phyloP scores from a whole-genome alignment of 306 rosid genomes.

The Carpinus fangiana region DNA sequence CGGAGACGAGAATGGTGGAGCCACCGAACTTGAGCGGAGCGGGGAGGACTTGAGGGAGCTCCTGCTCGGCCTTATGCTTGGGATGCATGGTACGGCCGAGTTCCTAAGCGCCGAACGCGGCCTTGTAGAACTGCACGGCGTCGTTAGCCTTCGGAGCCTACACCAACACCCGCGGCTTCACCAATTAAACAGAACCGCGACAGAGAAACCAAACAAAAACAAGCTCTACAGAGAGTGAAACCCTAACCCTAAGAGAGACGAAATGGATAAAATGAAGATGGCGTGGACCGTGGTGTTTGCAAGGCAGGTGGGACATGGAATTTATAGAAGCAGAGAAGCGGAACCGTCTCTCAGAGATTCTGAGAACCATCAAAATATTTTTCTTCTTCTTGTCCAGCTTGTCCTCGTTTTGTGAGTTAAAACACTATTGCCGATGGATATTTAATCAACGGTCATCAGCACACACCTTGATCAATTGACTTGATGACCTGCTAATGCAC shows the following conservation, averaged over 20 bases:
- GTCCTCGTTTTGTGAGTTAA: too few relatives aligned
- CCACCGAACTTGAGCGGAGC: slow-evolving; percentile 66
- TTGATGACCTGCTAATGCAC: too few relatives aligned
- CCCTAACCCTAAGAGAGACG: slow-evolving; percentile 57
- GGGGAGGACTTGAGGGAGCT: slow-evolving; percentile 54
- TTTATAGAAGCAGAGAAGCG: slow-evolving; percentile 60
- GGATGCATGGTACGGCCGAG: slow-evolving; percentile 49
- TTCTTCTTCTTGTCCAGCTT: too few relatives aligned
- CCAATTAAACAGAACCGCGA: slow-evolving; percentile 28
- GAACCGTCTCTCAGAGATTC: slow-evolving; percentile 42
- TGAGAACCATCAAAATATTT: too few relatives aligned
- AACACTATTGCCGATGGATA: too few relatives aligned
- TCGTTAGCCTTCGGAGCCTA: slow-evolving; percentile 70
- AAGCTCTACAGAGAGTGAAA: too few relatives aligned
- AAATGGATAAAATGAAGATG: slow-evolving; percentile 15
- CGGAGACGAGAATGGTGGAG: slow-evolving; percentile 51
- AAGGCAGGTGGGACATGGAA: slow-evolving; percentile 29
- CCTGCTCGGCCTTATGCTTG: slow-evolving; percentile 89
- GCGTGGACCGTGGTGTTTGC: slow-evolving; percentile 34
- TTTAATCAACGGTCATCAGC: too few relatives aligned
- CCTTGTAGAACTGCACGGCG: slow-evolving; percentile 75
- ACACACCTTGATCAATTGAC: too few relatives aligned
- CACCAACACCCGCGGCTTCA: slow-evolving; percentile 54
- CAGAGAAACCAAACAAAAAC: neutral
- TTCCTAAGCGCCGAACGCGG: slow-evolving; percentile 81